Conservation (phyloP, 2,329 filamentous ascomycete species). For the Aspergillus eucalypticola region DNA sequence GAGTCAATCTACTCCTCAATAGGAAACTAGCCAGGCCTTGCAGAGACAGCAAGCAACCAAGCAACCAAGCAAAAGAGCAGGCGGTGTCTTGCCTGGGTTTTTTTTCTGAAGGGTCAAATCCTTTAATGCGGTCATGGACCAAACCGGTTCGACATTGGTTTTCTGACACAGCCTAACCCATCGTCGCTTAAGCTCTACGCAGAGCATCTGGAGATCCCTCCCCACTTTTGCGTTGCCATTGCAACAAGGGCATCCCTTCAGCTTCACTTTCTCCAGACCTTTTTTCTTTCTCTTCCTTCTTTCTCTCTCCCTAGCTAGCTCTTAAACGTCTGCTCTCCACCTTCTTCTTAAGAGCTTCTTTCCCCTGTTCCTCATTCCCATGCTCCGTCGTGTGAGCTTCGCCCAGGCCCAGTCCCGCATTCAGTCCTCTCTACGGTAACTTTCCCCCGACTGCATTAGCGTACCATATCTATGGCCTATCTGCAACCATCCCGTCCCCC, state of each 20-base stretch:
- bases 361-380: constrained; percentile 18
- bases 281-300: constrained; percentile 27
- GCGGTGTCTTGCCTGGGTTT: background rate
- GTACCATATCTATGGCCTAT: constrained; percentile 15
- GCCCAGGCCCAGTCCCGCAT: constrained; percentile 14
- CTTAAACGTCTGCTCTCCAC: constrained; percentile 14
- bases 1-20: background rate
- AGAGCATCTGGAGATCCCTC: constrained; percentile 40
- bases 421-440: constrained; percentile 21
- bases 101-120: background rate
- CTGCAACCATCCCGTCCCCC: constrained; percentile 10
- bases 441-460: constrained; percentile 24
- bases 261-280: constrained; percentile 39
- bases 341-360: constrained; percentile 23
- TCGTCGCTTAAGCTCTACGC: constrained; percentile 28
- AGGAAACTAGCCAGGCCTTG: background rate
- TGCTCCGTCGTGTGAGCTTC: constrained; percentile 20
- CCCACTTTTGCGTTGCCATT: constrained; percentile 45
- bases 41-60: background rate
- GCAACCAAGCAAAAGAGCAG: background rate
- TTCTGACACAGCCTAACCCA: constrained; percentile 20
- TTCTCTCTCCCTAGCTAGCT: constrained; percentile 17
- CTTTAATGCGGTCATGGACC: constrained; percentile 8
- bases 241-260: constrained; percentile 45
- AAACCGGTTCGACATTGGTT: constrained; percentile 18